These are phyloP conservation scores for Tolypocladium paradoxum DNA, from an alignment of 2,329 filamentous ascomycete genomes.

Conservation along the genomic window DNA sequence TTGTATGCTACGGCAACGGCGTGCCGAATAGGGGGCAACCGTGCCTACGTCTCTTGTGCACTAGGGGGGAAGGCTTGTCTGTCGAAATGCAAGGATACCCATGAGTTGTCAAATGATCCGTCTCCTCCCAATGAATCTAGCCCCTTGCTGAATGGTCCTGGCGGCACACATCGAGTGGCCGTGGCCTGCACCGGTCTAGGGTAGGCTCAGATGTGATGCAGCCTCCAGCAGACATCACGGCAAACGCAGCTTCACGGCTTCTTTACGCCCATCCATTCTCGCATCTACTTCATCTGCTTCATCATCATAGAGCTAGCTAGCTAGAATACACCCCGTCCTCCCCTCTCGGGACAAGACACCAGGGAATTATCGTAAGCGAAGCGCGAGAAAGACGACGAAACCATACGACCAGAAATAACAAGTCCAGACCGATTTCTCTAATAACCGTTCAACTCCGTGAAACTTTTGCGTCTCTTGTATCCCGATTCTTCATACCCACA, in stretches of 20 bases:
- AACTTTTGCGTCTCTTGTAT: slow-evolving; percentile 27
- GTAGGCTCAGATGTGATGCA: not conserved
- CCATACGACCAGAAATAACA: slow-evolving; percentile 17
- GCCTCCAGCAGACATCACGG: not conserved
- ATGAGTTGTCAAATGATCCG: not conserved
- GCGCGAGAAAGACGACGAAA: slow-evolving; percentile 14
- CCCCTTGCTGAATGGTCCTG: too few species aligned
- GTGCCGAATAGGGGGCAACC: not conserved
- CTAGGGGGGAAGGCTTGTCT: not conserved
- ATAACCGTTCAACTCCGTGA: slow-evolving; percentile 30
- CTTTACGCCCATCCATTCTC: slow-evolving; percentile 11
- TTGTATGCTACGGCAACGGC: not conserved
- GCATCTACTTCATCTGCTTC: slow-evolving; percentile 29
- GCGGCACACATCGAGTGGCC: too few species aligned
- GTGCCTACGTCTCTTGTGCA: not conserved
- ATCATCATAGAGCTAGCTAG: slow-evolving; percentile 27
- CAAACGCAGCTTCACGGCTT: too few species aligned
- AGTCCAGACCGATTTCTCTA: slow-evolving; percentile 23
- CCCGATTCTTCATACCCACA: slow-evolving; percentile 17
- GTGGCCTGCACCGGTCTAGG: not conserved
- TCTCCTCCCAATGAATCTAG: not conserved
- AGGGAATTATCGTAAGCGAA: slow-evolving; percentile 25
- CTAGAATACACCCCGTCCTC: slow-evolving; percentile 26
- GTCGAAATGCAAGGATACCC: not conserved
- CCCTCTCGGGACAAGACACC: slow-evolving; percentile 11